A percentile compares a stretch with the other conserved stretches of the same genome.
phyloP scores from a whole-genome alignment of 169 alveolate genomes.

The Plasmodium inui region DNA sequence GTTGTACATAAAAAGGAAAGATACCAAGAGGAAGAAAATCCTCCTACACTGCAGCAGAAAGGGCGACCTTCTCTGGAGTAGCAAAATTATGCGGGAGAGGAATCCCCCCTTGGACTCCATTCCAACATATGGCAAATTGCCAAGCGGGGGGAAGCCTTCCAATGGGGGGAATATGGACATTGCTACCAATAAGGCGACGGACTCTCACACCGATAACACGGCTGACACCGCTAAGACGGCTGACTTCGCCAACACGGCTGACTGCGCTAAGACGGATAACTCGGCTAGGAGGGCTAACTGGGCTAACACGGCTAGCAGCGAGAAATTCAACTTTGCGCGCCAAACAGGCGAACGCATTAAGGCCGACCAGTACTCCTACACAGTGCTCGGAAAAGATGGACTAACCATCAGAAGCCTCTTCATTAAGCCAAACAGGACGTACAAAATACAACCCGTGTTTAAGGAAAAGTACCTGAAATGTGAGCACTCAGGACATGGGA shows the following conservation, averaged over 20 bases:
- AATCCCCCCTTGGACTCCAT: not conserved
- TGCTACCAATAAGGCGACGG: not conserved
- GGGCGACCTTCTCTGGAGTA: not conserved
- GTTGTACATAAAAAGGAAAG: slow-evolving; percentile 5
- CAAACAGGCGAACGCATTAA: slow-evolving; percentile 10
- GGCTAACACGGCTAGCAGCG: not conserved
- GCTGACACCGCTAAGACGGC: not conserved
- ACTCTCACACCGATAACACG: not conserved
- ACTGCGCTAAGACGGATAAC: not conserved
- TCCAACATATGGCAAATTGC: not conserved
- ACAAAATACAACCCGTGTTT: slow-evolving; percentile 41
- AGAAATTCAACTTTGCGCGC: not conserved
- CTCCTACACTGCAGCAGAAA: slow-evolving; percentile 3
- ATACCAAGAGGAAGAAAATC: not conserved
- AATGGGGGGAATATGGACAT: not conserved
- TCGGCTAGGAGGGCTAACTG: no score
- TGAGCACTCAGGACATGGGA: not conserved
- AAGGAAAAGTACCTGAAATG: slow-evolving; percentile 3
- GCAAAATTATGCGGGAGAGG: not conserved
- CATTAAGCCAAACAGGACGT: slow-evolving; percentile 30
- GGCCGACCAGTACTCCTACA: slow-evolving; percentile 34
- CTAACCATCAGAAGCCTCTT: slow-evolving; percentile 26
- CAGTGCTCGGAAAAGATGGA: slow-evolving; percentile 13
- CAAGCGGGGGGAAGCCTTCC: not conserved
- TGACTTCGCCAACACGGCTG: not conserved